Percentiles rank a stretch among this genome's conserved stretches.
Conservation (phyloP, 495 filamentous ascomycete species). For the Penicillium tannophilum region DNA sequence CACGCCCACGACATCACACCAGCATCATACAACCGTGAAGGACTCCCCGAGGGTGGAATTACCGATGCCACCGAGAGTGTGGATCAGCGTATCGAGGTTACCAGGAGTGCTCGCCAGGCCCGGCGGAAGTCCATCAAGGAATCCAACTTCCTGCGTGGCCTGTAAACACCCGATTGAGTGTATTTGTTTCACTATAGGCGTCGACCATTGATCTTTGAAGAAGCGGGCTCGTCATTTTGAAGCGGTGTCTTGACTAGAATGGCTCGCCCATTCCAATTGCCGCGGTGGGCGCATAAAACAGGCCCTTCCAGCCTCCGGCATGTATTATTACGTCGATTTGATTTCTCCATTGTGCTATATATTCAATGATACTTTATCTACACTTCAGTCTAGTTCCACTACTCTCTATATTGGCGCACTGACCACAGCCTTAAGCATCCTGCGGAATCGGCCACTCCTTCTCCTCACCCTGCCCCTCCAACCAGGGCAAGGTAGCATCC, state of each 20-base stretch:
- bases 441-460: conserved; percentile 33
- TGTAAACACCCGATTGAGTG: conserved; percentile 49
- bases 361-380: conserved; percentile 28
- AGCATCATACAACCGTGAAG: conserved; percentile 42
- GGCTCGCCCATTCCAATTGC: background rate
- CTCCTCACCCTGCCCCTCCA: conserved; percentile 36
- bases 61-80: conserved; percentile 37
- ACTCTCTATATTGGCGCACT: background rate
- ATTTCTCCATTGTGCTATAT: conserved; percentile 33
- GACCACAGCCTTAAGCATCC: conserved; percentile 3
- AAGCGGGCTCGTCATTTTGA: conserved; percentile 11
- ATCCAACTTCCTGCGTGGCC: conserved; percentile 85
- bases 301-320: conserved; percentile 10
- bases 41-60: conserved; percentile 28
- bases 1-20: conserved; percentile 83
- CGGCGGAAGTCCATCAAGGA: conserved; percentile 85
- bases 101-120: conserved; percentile 66
- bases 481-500: conserved; percentile 33
- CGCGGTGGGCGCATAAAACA: conserved; percentile 17
- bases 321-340: conserved; percentile 36
- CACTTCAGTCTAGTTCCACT: background rate
- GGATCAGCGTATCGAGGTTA: conserved; percentile 46
- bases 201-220: conserved; percentile 10
- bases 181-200: conserved; percentile 9
- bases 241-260: conserved; percentile 11